These are phyloP conservation scores for Arthrinium puccinioides DNA, from an alignment of 2,329 filamentous ascomycete genomes.

Conservation along the genomic window DNA sequence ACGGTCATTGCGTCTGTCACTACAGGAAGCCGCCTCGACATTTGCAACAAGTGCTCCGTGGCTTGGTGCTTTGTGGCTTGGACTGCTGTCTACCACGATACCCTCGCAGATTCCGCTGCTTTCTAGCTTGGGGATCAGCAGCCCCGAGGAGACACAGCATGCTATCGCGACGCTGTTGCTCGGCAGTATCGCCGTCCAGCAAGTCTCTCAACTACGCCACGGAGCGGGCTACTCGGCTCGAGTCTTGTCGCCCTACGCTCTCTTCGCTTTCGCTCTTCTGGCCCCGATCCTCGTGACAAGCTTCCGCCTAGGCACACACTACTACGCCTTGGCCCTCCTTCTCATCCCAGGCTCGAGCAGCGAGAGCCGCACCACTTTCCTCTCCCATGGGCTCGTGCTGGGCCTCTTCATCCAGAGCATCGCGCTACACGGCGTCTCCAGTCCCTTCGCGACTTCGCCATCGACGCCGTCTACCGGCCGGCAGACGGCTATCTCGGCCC, in stretches of 20 bases:
- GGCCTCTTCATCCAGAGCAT: slow-evolving; percentile 74
- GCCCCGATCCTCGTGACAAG: too few species aligned
- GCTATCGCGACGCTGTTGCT: too few species aligned
- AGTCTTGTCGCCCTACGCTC: too few species aligned
- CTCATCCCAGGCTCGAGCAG: slow-evolving; percentile 65
- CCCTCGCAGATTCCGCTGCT: too few species aligned
- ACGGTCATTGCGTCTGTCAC: slow-evolving; percentile 47
- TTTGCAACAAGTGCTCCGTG: slow-evolving; percentile 65
- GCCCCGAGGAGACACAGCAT: too few species aligned
- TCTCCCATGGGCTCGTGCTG: slow-evolving; percentile 66
- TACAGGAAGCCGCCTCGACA: slow-evolving; percentile 53
- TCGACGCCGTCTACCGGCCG: not conserved
- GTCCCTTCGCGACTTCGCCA: slow-evolving; percentile 1
- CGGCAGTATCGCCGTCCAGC: too few species aligned
- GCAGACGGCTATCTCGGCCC: not conserved
- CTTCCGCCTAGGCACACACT: too few species aligned
- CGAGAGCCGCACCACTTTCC: slow-evolving; percentile 58
- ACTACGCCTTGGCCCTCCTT: slow-evolving; percentile 67
- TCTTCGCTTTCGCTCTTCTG: too few species aligned
- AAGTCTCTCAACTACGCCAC: too few species aligned
- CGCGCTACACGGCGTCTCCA: not conserved
- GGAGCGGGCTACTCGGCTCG: too few species aligned
- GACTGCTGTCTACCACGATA: slow-evolving; percentile 68
- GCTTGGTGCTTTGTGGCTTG: slow-evolving; percentile 64
- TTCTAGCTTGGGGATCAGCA: not conserved